Conservation (phyloP, 225 moss, liverwort and hornwort species). For the Pleurozium schreberi region DNA sequence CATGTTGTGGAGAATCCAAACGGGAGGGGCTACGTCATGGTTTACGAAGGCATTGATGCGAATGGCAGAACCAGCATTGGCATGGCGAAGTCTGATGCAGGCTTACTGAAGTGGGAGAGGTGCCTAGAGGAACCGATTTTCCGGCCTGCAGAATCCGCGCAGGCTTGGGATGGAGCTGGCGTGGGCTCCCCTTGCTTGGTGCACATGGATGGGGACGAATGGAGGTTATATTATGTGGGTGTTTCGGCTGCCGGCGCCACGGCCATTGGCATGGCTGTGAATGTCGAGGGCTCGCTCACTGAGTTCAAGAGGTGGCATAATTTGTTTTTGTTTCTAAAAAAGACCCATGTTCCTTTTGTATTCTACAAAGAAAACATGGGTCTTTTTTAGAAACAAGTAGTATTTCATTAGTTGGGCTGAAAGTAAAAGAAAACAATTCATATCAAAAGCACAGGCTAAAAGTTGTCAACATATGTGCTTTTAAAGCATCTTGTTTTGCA, state of each 20-base stretch:
- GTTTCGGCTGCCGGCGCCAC: conserved; percentile 10
- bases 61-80: conserved; percentile 31
- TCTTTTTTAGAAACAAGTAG: too few relatives aligned
- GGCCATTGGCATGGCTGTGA: conserved; percentile 46
- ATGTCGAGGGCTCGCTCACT: conserved; percentile 18
- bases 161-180: conserved; percentile 37
- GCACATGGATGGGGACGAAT: conserved; percentile 47
- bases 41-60: conserved; percentile 34
- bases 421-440: too few relatives aligned
- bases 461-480: background rate
- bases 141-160: conserved; percentile 4
- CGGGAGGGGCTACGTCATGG: conserved; percentile 37
- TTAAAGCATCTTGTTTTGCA: background rate
- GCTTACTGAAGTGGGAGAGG: conserved; percentile 43
- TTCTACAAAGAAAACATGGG: too few relatives aligned
- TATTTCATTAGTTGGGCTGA: too few relatives aligned
- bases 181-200: conserved; percentile 44
- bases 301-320: conserved; percentile 42
- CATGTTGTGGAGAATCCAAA: conserved; percentile 33
- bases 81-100: conserved; percentile 28
- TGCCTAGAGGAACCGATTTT: conserved; percentile 31
- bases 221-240: conserved; percentile 46
- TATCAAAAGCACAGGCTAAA: background rate
- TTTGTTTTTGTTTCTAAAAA: too few relatives aligned
- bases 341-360: too few relatives aligned